A percentile compares a stretch with the other conserved stretches of the same genome.
Conservation (phyloP, 108 stramenopile species). For the Nannochloropsis gaditana region DNA sequence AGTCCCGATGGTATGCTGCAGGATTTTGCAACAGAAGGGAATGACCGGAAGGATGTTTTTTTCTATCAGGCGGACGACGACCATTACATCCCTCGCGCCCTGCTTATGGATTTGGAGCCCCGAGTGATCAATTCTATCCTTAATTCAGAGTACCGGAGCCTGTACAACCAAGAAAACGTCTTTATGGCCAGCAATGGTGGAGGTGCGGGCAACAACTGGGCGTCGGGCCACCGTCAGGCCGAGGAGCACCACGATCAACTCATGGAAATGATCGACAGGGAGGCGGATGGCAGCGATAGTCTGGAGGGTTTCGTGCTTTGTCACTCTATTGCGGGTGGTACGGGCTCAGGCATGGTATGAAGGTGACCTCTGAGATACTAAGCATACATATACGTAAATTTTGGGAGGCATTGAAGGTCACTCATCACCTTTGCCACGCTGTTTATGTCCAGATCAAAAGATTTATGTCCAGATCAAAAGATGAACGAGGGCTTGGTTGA, state of each 20-base stretch:
- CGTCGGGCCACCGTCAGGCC: constrained; percentile 46
- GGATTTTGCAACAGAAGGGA: constrained; percentile 62
- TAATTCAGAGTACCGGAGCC: constrained; percentile 43
- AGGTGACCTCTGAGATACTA: background rate
- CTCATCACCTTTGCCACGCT: too few species aligned
- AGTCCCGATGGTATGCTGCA: constrained; percentile 81
- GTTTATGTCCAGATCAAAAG: too few species aligned
- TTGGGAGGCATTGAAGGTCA: too few species aligned
- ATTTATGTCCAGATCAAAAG: too few species aligned
- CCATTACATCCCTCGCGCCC: constrained; percentile 82
- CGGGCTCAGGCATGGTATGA: constrained; percentile 82
- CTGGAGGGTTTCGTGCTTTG: constrained; percentile 95
- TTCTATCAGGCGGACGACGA: constrained; percentile 94
- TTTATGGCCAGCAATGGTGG: constrained; percentile 93
- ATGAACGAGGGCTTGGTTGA: too few species aligned
- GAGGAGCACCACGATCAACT: constrained; percentile 79
- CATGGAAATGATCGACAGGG: constrained; percentile 98
- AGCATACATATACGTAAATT: too few species aligned
- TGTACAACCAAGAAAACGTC: constrained; percentile 95
- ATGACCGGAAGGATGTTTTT: constrained; percentile 94
- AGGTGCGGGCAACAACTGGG: constrained; percentile 99
- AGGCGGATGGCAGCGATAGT: constrained; percentile 89
- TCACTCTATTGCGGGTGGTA: constrained; percentile 97
- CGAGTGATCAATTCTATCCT: constrained; percentile 65
- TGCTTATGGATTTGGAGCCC: constrained; percentile 95